Percentiles rank a stretch among this genome's conserved stretches.
Conservation (phyloP, 2,329 filamentous ascomycete species). For the Botrytis elliptica region DNA sequence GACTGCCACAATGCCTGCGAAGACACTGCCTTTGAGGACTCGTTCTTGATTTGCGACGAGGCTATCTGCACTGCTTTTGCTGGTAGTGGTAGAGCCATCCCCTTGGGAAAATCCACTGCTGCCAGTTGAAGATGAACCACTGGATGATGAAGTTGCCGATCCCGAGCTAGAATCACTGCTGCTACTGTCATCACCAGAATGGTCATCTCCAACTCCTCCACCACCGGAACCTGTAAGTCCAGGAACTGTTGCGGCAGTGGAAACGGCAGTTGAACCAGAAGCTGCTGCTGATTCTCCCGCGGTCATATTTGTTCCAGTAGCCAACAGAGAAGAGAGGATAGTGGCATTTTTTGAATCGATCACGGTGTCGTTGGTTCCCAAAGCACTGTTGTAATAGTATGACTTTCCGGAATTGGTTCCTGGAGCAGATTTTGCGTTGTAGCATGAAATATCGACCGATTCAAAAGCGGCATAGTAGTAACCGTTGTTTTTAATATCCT, state of each 20-base stretch:
- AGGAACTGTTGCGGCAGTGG: slow-evolving; percentile 49
- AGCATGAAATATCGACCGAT: slow-evolving; percentile 83
- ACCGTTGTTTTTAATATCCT: slow-evolving; percentile 75
- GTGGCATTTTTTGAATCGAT: slow-evolving; percentile 72
- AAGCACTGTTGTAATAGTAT: slow-evolving; percentile 70
- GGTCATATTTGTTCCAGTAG: slow-evolving; percentile 74
- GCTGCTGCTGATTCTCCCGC: slow-evolving; percentile 45
- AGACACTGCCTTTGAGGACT: slow-evolving; percentile 35
- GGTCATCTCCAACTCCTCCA: slow-evolving; percentile 11
- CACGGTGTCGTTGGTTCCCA: slow-evolving; percentile 74
- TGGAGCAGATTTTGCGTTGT: slow-evolving; percentile 58
- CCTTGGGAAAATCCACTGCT: slow-evolving; percentile 39
- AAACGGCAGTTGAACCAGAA: slow-evolving; percentile 34
- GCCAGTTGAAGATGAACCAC: slow-evolving; percentile 30
- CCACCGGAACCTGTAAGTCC: slow-evolving; percentile 52
- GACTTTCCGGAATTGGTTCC: slow-evolving; percentile 68
- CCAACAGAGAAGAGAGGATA: slow-evolving; percentile 73
- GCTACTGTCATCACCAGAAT: not conserved
- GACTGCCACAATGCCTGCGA: slow-evolving; percentile 37
- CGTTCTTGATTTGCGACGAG: slow-evolving; percentile 31
- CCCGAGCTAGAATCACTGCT: slow-evolving; percentile 20
- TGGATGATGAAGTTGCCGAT: slow-evolving; percentile 24
- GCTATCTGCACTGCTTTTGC: slow-evolving; percentile 30
- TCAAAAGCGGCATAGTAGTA: slow-evolving; percentile 86
- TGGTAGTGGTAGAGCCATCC: slow-evolving; percentile 21